Base-by-base conservation (phyloP, 257 asterid genomes). In the Asclepias syriaca region DNA sequence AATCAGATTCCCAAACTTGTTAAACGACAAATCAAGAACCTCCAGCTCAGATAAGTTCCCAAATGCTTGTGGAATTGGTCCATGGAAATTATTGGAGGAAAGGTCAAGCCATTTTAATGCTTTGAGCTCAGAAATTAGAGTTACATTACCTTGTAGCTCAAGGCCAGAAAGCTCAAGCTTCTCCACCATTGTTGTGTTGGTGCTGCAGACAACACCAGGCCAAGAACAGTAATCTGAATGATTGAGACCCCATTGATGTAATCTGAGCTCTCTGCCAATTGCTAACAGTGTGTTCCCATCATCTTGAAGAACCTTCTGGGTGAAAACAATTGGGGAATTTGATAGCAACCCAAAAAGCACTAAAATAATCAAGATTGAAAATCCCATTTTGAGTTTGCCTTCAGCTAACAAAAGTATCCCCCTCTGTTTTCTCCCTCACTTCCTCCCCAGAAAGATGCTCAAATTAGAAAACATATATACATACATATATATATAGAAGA, bases 1-100 rank as follows among this genome's bases (percentile, higher is more conserved):
- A 43, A 94, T 79, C 7, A 86, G 73, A 70, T 92, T 88, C 14
- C 48, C 85, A 73, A 94, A 89, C 65, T 73, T 82, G 64, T 94
- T 94, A 77, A 87, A 89, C 0, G 99, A 94, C 45, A 94, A 88
- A 88, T 94, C 99, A 78, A 94, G 99, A 85, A 85, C 87, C 77
- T 88, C 89, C 74, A 94, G 97, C 76, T 80, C 78, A 45, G 89
- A 77, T 66, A 94, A 82, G 48, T 86, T 82, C 46, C 87, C 93
- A 64, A 94, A 81, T 39, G 83, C 80, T 59, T 80, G 77, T 68
- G 97, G 97, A 43, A 94, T 94, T 21, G 73, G 43, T 72, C 96
- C 97, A 66, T 77, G 87, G 73, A 94, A 91, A 70, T 83, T 85
- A 85, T 94, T 94, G 79, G 70, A 53, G 43, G 99, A 94, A 77